These are phyloP conservation scores for Aspergillus ellipticus DNA, from an alignment of 495 filamentous ascomycete genomes.

Conservation along the genomic window DNA sequence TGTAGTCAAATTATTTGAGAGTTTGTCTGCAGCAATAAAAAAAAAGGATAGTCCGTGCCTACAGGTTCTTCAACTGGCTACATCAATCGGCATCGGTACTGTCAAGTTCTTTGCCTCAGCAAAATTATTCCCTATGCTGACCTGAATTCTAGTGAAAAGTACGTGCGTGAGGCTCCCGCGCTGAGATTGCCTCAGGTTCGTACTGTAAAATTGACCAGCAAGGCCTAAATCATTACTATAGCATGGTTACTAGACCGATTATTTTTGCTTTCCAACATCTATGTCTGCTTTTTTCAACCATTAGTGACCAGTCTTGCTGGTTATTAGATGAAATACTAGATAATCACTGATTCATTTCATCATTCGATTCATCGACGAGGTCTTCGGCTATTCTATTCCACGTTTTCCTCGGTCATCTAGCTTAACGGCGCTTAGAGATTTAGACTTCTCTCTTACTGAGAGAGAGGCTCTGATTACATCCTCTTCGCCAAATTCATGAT, in stretches of 20 bases:
- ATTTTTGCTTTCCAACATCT: background rate
- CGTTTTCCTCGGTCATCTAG: background rate
- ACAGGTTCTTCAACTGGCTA: background rate
- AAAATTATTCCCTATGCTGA: background rate
- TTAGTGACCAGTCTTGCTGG: background rate
- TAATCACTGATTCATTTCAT: background rate
- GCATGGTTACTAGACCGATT: background rate
- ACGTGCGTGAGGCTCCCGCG: background rate
- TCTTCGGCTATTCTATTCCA: conserved; percentile 1
- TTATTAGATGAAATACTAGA: background rate
- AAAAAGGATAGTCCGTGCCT: background rate
- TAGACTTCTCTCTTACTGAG: background rate
- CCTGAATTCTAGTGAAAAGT: background rate
- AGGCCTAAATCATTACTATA: background rate
- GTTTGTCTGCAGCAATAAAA: background rate
- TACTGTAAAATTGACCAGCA: background rate
- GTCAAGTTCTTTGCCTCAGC: background rate
- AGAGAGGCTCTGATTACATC: background rate
- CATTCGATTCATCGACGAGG: background rate
- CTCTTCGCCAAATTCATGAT: background rate
- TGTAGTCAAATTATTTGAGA: background rate
- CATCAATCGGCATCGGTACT: background rate
- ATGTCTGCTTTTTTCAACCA: background rate
- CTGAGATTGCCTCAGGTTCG: background rate
- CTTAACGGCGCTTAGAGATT: background rate